These are phyloP conservation scores for Selaginella tamariscina DNA, from an alignment of 75 land plant species.

Conservation along the genomic window DNA sequence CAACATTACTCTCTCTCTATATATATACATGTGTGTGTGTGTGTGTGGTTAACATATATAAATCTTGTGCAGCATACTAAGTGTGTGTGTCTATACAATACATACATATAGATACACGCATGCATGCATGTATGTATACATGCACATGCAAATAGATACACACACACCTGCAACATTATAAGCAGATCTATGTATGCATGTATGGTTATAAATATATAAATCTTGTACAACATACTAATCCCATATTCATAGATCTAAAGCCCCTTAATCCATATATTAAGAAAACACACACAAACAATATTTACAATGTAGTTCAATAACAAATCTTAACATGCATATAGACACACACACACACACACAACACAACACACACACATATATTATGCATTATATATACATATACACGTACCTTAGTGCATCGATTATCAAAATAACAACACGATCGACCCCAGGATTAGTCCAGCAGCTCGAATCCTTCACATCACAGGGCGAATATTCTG, in stretches of 20 bases:
- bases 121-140: neutral
- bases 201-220: no score
- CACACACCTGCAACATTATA: neutral
- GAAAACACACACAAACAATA: no score
- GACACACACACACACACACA: no score
- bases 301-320: neutral
- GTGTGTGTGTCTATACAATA: no score
- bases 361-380: constrained; percentile 55
- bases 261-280: no score
- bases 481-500: constrained; percentile 42
- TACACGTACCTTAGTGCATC: constrained; percentile 70
- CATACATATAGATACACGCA: constrained; percentile 2
- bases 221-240: no score
- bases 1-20: no score
- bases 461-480: constrained; percentile 33
- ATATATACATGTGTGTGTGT: no score
- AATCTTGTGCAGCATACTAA: no score
- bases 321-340: constrained; percentile 72
- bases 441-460: constrained; percentile 64
- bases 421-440: constrained; percentile 60
- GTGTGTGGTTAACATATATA: no score
- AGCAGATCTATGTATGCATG: no score
- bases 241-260: no score
- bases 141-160: neutral
- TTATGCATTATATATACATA: constrained; percentile 26